Evolutionary conservation across 2,329 filamentous ascomycete species (phyloP), one percentile per base, ranked within the genome.

Genomic region (Diatrype stigma): DNA sequence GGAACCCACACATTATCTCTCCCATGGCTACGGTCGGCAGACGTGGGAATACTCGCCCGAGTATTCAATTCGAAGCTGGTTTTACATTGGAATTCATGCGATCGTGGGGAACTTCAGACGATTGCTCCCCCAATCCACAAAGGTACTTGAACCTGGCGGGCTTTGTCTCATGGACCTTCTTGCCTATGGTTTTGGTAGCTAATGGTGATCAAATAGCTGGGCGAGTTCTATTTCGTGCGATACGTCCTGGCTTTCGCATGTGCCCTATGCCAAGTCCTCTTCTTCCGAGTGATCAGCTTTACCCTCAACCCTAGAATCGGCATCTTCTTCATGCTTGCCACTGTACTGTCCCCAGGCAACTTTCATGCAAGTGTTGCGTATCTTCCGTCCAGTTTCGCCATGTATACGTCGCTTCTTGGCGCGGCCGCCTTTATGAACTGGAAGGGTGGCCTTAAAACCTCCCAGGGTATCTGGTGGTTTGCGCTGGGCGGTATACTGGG

Each of bases 31-130:
- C 65, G 94, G 93, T 37, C 78, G 96, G 47, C 92, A 99, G 73
- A 99, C 94, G 1, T 99, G 94, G 94, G 94, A 99, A 70, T 99
- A 97, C 72, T 96, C 93, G 1, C 94, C 94, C 5, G 86, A 93
- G 51, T 97, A 89, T 71, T 89, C 91, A 47, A 96, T 99, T 61
- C 85, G 94, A 56, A 96, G 91, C 73, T 99, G 94, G 94, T 77
- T 91, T 21, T 99, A 99, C 64, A 78, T 95, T 35, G 81, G 77
- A 5, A 71, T 96, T 1, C 93, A 99, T 70, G 89, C 91, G 23
- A 59, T 86, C 19, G 71, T 89, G 44, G 87, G 85, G 42, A 89
- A 83, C 55, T 59, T 90, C 17, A 80, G 84, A 30, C 79, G 84
- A 35, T 62, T 94, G 5, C 65, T 86, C 1, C 84, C 84, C 2